Evolutionary conservation across 1,284 basidiomycete species (phyloP).

Genomic region (Hypsizygus ulmarius): DNA sequence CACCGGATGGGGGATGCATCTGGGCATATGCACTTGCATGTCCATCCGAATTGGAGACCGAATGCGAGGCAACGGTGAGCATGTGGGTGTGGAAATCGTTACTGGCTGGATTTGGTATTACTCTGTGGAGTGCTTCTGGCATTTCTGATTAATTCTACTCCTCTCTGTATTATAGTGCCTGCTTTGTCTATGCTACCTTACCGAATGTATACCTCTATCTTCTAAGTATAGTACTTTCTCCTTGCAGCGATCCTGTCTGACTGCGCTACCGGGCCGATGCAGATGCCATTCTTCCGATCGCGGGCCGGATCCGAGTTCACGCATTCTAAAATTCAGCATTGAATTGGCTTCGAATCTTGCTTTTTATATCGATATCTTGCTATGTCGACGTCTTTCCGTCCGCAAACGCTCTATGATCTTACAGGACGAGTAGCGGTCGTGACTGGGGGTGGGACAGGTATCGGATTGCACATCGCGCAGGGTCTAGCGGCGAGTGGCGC

Average conservation of each 20-base stretch:
- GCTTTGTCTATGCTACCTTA: not conserved
- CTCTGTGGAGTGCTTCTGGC: not conserved
- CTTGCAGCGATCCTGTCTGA: too few relatives aligned
- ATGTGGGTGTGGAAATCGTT: not conserved
- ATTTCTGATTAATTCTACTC: not conserved
- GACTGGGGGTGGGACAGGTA: conserved; percentile 80
- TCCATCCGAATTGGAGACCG: conserved; percentile 4
- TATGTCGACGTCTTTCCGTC: conserved; percentile 30
- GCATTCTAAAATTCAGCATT: too few relatives aligned
- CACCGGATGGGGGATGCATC: conserved; percentile 8
- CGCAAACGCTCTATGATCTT: conserved; percentile 54
- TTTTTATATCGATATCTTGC: not conserved
- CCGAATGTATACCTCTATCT: too few relatives aligned
- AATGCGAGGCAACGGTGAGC: not conserved
- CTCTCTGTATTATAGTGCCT: not conserved
- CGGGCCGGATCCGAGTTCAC: too few relatives aligned
- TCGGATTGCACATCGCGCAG: conserved; percentile 72
- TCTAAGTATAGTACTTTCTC: too few relatives aligned
- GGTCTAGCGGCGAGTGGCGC: conserved; percentile 77
- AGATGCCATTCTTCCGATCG: too few relatives aligned
- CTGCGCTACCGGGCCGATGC: too few relatives aligned
- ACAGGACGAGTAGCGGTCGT: conserved; percentile 66
- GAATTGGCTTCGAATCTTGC: conserved; percentile 1
- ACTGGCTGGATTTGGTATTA: not conserved
- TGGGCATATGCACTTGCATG: conserved; percentile 8